These are phyloP conservation scores for Arabidopsis suecica DNA, from an alignment of 345 rosid genomes.

Conservation along the genomic window DNA sequence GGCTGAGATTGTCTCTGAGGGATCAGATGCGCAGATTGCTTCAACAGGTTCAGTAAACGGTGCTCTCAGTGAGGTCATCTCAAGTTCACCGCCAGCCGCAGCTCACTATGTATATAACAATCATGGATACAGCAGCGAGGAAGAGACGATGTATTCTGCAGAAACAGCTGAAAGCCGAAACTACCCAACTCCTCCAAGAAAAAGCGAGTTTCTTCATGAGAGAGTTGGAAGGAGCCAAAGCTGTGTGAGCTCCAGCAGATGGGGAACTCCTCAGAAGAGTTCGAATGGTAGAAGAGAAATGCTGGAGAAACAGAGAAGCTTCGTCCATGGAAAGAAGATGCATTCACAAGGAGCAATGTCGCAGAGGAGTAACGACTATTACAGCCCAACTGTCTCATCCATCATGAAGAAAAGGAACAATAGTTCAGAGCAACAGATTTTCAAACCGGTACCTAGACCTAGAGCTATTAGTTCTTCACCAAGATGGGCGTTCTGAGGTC, in stretches of 20 bases:
- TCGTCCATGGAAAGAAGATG: slow-evolving; percentile 72
- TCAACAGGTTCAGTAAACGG: slow-evolving; percentile 75
- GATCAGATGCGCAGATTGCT: slow-evolving; percentile 57
- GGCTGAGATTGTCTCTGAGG: slow-evolving; percentile 36
- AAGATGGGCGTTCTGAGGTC: slow-evolving; percentile 76
- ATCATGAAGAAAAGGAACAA: slow-evolving; percentile 82
- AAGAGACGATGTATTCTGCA: slow-evolving; percentile 97
- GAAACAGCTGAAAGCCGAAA: slow-evolving; percentile 98
- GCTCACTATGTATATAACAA: slow-evolving; percentile 40
- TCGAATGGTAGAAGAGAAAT: slow-evolving; percentile 54
- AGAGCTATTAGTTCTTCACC: slow-evolving; percentile 71
- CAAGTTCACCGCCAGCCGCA: slow-evolving; percentile 43
- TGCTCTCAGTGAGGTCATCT: slow-evolving; percentile 61
- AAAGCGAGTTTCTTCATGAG: slow-evolving; percentile 57
- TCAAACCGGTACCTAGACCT: slow-evolving; percentile 47
- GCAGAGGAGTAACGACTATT: slow-evolving; percentile 94
- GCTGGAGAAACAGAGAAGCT: slow-evolving; percentile 79
- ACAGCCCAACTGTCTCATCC: slow-evolving; percentile 87
- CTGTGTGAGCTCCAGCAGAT: slow-evolving; percentile 76
- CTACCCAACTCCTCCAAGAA: slow-evolving; percentile 74
- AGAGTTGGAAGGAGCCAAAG: slow-evolving; percentile 93
- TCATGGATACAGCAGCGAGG: slow-evolving; percentile 60
- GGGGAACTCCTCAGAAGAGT: slow-evolving; percentile 68
- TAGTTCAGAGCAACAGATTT: slow-evolving; percentile 52
- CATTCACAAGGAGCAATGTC: slow-evolving; percentile 80